Percentiles rank a stretch among this genome's conserved stretches.
Evolutionary conservation across 352 stramenopile species (phyloP).

Genomic region (Phytopythium chamaehyphon): DNA sequence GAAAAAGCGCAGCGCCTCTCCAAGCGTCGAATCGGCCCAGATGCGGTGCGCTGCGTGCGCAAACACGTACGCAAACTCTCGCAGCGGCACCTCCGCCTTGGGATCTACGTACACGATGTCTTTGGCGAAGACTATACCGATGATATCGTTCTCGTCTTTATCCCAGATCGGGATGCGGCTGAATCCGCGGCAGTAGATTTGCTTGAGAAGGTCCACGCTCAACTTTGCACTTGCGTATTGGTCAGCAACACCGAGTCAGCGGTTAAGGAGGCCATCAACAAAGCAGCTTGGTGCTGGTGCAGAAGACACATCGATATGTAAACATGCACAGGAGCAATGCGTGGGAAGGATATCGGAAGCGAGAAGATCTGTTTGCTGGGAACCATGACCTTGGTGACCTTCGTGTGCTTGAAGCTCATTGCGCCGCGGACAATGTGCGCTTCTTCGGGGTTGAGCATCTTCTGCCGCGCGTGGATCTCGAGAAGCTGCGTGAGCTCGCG

Average conservation of each 20-base stretch:
- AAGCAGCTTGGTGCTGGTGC: conserved; percentile 24
- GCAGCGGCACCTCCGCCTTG: conserved; percentile 52
- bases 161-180: conserved; percentile 95
- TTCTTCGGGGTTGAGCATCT: conserved; percentile 90
- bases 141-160: conserved; percentile 94
- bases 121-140: conserved; percentile 95
- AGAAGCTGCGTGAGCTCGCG: conserved; percentile 94
- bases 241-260: conserved; percentile 5
- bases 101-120: conserved; percentile 86
- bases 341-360: conserved; percentile 58
- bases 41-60: conserved; percentile 65
- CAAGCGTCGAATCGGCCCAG: conserved; percentile 61
- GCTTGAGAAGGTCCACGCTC: conserved; percentile 54
- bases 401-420: conserved; percentile 73
- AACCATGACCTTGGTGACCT: conserved; percentile 91
- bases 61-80: conserved; percentile 92
- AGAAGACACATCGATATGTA: conserved; percentile 18
- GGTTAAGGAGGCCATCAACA: conserved; percentile 3
- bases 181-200: conserved; percentile 90
- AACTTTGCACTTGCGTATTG: conserved; percentile 42
- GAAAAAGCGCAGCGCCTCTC: conserved; percentile 72
- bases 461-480: conserved; percentile 94
- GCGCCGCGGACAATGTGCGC: conserved; percentile 94
- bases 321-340: conserved; percentile 11
- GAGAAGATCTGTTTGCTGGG: conserved; percentile 78